A percentile compares a stretch with the other conserved stretches of the same genome.
phyloP scores from a whole-genome alignment of 2,329 filamentous ascomycete species.

The Botryosphaeria dothidea region DNA sequence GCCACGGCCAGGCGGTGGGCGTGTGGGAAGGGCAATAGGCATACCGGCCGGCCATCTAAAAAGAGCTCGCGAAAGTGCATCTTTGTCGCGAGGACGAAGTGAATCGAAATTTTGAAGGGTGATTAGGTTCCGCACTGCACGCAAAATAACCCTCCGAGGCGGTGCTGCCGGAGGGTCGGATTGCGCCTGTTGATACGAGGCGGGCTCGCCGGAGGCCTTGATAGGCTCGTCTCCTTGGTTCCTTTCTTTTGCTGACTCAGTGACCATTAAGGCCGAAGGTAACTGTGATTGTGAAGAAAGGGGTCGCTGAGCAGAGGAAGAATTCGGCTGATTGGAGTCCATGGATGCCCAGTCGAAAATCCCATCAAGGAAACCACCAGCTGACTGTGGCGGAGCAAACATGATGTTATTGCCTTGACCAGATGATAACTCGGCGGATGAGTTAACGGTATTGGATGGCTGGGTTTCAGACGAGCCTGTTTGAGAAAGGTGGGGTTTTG shows the following conservation, averaged over 20 bases:
- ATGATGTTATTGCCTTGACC: conserved; percentile 27
- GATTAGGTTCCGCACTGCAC: conserved; percentile 59
- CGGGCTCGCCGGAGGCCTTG: neutral
- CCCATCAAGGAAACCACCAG: conserved; percentile 36
- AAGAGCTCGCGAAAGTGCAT: conserved; percentile 24
- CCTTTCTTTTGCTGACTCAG: conserved; percentile 53
- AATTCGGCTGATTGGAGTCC: conserved; percentile 7
- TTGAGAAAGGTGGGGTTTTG: conserved; percentile 2
- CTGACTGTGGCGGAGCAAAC: conserved; percentile 34
- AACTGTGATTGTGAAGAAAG: conserved; percentile 18
- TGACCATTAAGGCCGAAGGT: conserved; percentile 30
- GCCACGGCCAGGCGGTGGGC: conserved; percentile 54
- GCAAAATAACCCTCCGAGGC: conserved; percentile 44
- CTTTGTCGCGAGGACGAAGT: conserved; percentile 27
- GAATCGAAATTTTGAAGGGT: conserved; percentile 57
- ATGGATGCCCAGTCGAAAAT: conserved; percentile 38
- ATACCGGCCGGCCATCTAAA: conserved; percentile 38
- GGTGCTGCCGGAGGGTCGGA: conserved; percentile 33
- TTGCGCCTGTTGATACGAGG: conserved; percentile 23
- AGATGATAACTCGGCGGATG: conserved; percentile 1
- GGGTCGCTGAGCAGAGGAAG: conserved; percentile 17
- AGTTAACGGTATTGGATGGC: neutral
- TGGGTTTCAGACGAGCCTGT: neutral
- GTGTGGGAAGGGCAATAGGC: conserved; percentile 33
- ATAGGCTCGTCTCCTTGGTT: conserved; percentile 48